These are phyloP conservation scores for sweet orange (Citrus sinensis) DNA, from an alignment of 345 rosid genomes.

Conservation along the genomic window DNA sequence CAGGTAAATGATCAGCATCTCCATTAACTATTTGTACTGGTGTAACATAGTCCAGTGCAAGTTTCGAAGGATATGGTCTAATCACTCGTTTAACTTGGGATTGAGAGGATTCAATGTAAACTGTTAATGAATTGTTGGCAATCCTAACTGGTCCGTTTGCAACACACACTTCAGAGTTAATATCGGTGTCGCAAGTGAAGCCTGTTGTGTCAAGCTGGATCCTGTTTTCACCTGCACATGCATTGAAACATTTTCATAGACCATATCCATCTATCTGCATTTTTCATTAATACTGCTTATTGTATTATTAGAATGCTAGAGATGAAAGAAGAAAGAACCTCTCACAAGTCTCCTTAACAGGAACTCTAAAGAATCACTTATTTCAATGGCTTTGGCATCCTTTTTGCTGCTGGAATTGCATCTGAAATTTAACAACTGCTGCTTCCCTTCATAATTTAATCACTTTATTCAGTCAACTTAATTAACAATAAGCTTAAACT, in stretches of 20 bases:
- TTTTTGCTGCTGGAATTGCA: background rate
- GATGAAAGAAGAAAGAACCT: constrained; percentile 8
- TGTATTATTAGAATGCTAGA: background rate
- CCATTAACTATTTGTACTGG: constrained; percentile 25
- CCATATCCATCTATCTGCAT: too few relatives aligned
- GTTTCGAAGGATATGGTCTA: constrained; percentile 32
- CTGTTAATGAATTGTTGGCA: constrained; percentile 12
- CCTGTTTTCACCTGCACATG: constrained; percentile 29
- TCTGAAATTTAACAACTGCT: background rate
- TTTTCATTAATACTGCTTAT: background rate
- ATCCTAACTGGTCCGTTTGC: constrained; percentile 27
- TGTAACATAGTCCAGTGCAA: constrained; percentile 10
- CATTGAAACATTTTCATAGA: background rate
- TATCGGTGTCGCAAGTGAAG: constrained; percentile 29
- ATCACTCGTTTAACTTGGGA: constrained; percentile 1
- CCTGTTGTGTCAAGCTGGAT: constrained; percentile 22
- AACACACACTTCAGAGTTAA: constrained; percentile 26
- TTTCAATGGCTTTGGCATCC: background rate
- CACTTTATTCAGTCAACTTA: background rate
- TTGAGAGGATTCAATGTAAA: constrained; percentile 21
- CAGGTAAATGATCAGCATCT: constrained; percentile 9
- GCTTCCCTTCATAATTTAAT: constrained; percentile 13
- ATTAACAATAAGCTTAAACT: background rate
- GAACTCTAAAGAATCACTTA: background rate
- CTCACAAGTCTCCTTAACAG: constrained; percentile 22